These are phyloP conservation scores for Elsinoe fawcettii DNA, from an alignment of 2,329 filamentous ascomycete genomes.

Conservation along the genomic window DNA sequence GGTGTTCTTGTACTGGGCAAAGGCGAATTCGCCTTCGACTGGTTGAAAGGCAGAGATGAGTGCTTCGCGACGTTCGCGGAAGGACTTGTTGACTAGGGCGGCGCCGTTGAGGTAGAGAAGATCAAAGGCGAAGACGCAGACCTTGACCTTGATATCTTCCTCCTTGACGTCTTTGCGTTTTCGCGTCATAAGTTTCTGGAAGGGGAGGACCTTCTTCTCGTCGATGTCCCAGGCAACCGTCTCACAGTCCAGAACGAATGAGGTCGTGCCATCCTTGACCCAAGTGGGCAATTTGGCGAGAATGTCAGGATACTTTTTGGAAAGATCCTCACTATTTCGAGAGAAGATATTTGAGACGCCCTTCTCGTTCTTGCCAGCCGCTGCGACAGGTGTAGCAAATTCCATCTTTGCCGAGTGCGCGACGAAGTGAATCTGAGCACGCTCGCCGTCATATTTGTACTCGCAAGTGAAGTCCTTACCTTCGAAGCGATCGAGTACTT, in stretches of 20 bases:
- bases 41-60: constrained; percentile 65
- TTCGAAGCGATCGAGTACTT: constrained; percentile 94
- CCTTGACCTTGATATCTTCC: constrained; percentile 92
- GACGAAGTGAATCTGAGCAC: constrained; percentile 97
- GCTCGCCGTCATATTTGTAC: constrained; percentile 97
- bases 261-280: constrained; percentile 84
- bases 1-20: constrained; percentile 79
- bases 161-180: constrained; percentile 96
- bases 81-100: constrained; percentile 74
- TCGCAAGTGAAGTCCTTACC: constrained; percentile 94
- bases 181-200: constrained; percentile 96
- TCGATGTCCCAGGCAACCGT: constrained; percentile 93
- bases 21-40: constrained; percentile 82
- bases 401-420: constrained; percentile 67
- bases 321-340: constrained; percentile 91
- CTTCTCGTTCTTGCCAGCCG: constrained; percentile 57
- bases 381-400: constrained; percentile 51
- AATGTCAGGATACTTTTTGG: constrained; percentile 96
- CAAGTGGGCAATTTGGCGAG: constrained; percentile 78
- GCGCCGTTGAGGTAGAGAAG: constrained; percentile 88
- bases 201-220: constrained; percentile 92
- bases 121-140: constrained; percentile 96
- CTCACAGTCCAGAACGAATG: constrained; percentile 97
- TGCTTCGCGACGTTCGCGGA: constrained; percentile 74
- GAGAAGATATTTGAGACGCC: constrained; percentile 93